Conservation (phyloP, 192 early-diverging fungal species). For the Powellomyces hirtus region DNA sequence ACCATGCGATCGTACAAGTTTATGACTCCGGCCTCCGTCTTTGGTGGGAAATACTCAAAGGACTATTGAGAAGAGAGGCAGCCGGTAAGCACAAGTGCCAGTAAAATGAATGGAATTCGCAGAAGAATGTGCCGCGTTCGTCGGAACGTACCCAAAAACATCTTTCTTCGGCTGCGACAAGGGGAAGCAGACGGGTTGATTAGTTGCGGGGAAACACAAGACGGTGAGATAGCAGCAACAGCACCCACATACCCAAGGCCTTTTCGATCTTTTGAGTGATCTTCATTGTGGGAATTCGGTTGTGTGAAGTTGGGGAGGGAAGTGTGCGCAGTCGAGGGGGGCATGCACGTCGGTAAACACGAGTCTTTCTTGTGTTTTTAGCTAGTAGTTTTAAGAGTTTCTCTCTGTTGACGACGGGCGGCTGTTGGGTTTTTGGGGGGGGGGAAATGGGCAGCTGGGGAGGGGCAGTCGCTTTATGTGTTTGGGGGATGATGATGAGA, state of each 20-base stretch:
- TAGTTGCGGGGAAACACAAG: no score
- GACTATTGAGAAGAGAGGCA: slow-evolving; percentile 45
- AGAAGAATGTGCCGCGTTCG: background rate
- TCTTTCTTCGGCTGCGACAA: slow-evolving; percentile 34
- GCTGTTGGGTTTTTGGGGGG: no score
- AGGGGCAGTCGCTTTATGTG: no score
- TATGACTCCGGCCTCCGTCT: slow-evolving; percentile 91
- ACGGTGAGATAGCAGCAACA: background rate
- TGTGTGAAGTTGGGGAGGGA: background rate
- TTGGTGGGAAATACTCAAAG: slow-evolving; percentile 98
- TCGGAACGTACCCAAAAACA: slow-evolving; percentile 41
- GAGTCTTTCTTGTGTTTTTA: no score
- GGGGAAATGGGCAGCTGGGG: no score
- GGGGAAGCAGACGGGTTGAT: background rate
- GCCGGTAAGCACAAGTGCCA: background rate
- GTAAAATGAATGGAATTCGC: background rate
- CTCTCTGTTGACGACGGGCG: no score
- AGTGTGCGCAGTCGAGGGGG: no score
- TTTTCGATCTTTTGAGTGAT: slow-evolving; percentile 49
- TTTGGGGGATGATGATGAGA: no score
- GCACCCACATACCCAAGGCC: slow-evolving; percentile 33
- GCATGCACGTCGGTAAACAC: no score
- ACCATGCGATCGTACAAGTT: slow-evolving; percentile 95
- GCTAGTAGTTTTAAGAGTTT: no score
- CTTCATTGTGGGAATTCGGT: slow-evolving; percentile 35